phyloP scores from a whole-genome alignment of 2,329 filamentous ascomycete genomes.

The Botrytis galanthina region DNA sequence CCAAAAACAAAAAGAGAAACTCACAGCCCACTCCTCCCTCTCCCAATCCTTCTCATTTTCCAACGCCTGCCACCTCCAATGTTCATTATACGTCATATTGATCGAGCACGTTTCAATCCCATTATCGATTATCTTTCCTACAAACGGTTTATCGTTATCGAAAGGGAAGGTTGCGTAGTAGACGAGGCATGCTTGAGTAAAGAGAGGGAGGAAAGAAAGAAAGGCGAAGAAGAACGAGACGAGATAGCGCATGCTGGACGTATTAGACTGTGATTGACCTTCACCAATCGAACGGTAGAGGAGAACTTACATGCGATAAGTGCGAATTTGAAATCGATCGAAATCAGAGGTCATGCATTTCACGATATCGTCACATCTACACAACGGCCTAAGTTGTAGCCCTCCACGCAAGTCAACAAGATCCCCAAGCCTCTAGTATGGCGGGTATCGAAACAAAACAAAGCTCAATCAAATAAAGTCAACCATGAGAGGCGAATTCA shows the following conservation, averaged over 20 bases:
- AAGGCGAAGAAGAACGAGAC: neutral
- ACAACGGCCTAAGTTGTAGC: neutral
- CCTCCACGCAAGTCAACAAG: neutral
- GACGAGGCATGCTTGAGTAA: conserved; percentile 22
- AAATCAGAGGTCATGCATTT: neutral
- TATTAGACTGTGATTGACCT: neutral
- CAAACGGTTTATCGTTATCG: conserved; percentile 22
- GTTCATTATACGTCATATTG: conserved; percentile 20
- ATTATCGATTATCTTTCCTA: conserved; percentile 25
- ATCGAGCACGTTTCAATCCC: conserved; percentile 25
- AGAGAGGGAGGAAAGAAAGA: neutral
- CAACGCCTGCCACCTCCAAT: conserved; percentile 16
- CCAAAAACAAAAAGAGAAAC: neutral
- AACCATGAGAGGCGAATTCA: neutral
- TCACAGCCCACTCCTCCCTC: conserved; percentile 10
- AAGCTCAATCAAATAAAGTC: neutral
- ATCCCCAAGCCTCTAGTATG: neutral
- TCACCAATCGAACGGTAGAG: too few species aligned
- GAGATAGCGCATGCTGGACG: neutral
- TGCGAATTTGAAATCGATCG: neutral
- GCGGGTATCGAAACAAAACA: neutral
- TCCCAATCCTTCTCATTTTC: conserved; percentile 7
- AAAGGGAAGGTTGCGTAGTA: conserved; percentile 25
- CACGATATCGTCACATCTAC: neutral
- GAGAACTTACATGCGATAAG: neutral